Evolutionary conservation across 2,329 filamentous ascomycete species (phyloP).

Genomic region (Exophiala sp.): DNA sequence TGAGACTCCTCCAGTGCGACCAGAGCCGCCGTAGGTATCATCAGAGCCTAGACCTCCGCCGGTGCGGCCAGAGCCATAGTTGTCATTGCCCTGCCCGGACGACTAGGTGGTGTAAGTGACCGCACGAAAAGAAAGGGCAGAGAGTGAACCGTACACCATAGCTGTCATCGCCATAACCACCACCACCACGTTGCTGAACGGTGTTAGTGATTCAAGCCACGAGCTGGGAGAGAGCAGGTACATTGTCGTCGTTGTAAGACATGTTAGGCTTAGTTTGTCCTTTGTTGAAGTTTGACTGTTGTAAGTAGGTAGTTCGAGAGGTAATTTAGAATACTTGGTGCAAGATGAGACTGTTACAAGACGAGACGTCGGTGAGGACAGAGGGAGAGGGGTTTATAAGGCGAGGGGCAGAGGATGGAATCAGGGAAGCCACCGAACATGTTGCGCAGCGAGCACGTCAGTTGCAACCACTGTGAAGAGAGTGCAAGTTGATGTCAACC

Average conservation of each 20-base stretch:
- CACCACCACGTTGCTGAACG: slow-evolving; percentile 21
- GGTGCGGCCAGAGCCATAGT: slow-evolving; percentile 13
- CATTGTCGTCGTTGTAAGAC: slow-evolving; percentile 26
- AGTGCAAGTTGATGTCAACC: neutral
- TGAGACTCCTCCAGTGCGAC: slow-evolving; percentile 13
- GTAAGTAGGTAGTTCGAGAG: neutral
- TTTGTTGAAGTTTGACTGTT: neutral
- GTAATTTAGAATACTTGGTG: neutral
- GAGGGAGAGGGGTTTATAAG: neutral
- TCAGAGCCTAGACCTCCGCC: slow-evolving; percentile 22
- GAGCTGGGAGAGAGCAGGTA: slow-evolving; percentile 1
- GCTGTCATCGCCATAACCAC: slow-evolving; percentile 24
- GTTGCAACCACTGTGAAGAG: neutral
- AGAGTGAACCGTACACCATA: slow-evolving; percentile 11
- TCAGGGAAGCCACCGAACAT: neutral
- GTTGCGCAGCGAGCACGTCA: neutral
- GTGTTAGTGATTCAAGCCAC: slow-evolving; percentile 3
- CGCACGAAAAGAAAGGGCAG: neutral
- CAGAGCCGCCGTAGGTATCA: slow-evolving; percentile 20
- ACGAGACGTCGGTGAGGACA: neutral
- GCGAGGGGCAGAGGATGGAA: neutral
- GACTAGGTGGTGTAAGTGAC: neutral
- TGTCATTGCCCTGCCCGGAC: slow-evolving; percentile 5
- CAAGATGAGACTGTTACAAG: neutral
- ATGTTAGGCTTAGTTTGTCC: slow-evolving; percentile 11